Base-by-base conservation (phyloP, 2,329 filamentous ascomycete species). In the Trichoderma aggressivum region DNA sequence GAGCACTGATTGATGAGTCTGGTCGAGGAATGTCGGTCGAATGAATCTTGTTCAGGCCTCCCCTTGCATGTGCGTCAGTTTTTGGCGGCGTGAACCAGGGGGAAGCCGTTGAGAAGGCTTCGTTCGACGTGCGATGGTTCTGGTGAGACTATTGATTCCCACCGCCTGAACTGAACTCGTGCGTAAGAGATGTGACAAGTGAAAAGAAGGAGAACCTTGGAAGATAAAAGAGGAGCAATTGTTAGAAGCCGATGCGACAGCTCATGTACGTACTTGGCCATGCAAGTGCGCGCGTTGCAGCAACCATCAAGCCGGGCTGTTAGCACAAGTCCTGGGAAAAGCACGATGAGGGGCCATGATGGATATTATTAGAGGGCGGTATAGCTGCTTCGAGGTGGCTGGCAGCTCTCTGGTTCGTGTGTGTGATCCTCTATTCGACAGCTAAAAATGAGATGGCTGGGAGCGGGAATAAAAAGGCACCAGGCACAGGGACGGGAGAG, bases 1-100 rank as follows among this genome's bases (percentile, higher is more conserved):
- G 67, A 70, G 58, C 67, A 70, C 67, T 70, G 67, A 70, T 70
- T 70, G 65, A 69, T 61, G 65, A 67, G n/a, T 30, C 32, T 43
- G 21, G 53, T 28, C 36, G 64, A 69, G 65, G 56, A 61, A 53
- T 53, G 65, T 61, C 65, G 65, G 65, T 69, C 65, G 65, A 69
- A 53, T 14, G 26, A 32, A 59, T 59, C 26, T 50, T 59, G 3
- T 28, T 28, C 39, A 50, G 61, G 62, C 43, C 43, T 65, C 65
- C 56, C 65, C 65, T 69, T 69, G 65, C 65, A 69, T 69, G 65
- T 69, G 65, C 65, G 56, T 69, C 56, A 8, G 65, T 61, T 14
- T 43, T 18, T 67, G 18, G 59, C 18, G 56, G 65, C 65, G 56
- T 60, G 65, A 69, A 69, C 65, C 65, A 34, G 65, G 63, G 62